Conservation (phyloP, 2,329 filamentous ascomycete species). For the Thelonectria rubi region DNA sequence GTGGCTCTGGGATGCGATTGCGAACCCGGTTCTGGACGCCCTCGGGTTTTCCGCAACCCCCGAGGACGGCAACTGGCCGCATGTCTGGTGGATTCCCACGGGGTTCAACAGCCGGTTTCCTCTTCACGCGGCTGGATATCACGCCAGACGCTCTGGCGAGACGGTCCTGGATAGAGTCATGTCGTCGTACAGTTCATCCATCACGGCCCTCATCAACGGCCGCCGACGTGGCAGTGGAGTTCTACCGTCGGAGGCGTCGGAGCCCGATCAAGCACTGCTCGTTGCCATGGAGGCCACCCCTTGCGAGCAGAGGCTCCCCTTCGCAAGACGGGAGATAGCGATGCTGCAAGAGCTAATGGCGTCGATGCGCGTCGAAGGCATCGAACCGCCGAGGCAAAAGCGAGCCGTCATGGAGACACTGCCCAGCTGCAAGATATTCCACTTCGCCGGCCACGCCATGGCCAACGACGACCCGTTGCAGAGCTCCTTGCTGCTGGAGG, state of each 20-base stretch:
- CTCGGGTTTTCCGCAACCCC: slow-evolving; percentile 39
- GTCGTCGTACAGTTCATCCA: slow-evolving; percentile 50
- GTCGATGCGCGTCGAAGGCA: not conserved
- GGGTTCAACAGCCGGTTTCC: slow-evolving; percentile 44
- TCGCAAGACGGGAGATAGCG: slow-evolving; percentile 32
- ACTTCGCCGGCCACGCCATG: slow-evolving; percentile 53
- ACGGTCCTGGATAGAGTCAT: slow-evolving; percentile 48
- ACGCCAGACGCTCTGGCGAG: slow-evolving; percentile 30
- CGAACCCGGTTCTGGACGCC: slow-evolving; percentile 39
- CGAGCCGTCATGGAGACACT: slow-evolving; percentile 40
- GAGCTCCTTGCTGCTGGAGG: slow-evolving; percentile 26
- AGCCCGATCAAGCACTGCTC: slow-evolving; percentile 27
- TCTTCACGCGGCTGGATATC: slow-evolving; percentile 47
- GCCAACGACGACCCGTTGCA: slow-evolving; percentile 18
- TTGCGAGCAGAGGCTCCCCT: slow-evolving; percentile 21
- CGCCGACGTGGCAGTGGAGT: not conserved
- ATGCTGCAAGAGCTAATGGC: slow-evolving; percentile 23
- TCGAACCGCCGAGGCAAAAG: slow-evolving; percentile 19
- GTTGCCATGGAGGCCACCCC: slow-evolving; percentile 41
- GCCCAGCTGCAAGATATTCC: slow-evolving; percentile 47
- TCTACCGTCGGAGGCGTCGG: not conserved
- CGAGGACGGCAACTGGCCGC: slow-evolving; percentile 35
- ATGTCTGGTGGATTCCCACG: slow-evolving; percentile 49
- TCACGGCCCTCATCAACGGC: slow-evolving; percentile 44
- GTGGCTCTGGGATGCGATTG: slow-evolving; percentile 46